Evolutionary conservation across 2,329 filamentous ascomycete species (phyloP).

Genomic region (Madurella fahalii): DNA sequence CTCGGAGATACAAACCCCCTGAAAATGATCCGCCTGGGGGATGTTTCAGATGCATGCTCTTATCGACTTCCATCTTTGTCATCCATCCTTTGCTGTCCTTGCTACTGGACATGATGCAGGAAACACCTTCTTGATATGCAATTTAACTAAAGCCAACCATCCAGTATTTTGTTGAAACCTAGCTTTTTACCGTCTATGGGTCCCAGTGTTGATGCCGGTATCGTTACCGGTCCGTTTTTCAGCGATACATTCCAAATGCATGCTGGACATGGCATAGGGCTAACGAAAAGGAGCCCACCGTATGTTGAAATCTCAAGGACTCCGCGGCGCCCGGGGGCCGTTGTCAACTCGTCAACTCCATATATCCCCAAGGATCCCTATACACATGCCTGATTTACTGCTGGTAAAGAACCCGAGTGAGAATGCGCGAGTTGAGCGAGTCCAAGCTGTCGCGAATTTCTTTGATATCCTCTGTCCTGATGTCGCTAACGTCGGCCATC

Average conservation of each 20-base stretch:
- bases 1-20: neutral
- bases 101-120: no score
- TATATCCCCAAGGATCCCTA: neutral
- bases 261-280: conserved; percentile 7
- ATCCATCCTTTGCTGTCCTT: no score
- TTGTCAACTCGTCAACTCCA: conserved; percentile 3
- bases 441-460: conserved; percentile 81
- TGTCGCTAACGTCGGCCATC: conserved; percentile 94
- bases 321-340: conserved; percentile 6
- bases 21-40: neutral
- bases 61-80: no score
- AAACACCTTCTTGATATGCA: no score
- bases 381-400: neutral
- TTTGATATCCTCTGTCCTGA: conserved; percentile 76
- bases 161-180: conserved; percentile 14
- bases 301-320: conserved; percentile 19
- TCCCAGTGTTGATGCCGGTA: conserved; percentile 2
- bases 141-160: neutral
- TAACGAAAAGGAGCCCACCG: conserved; percentile 5
- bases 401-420: conserved; percentile 39
- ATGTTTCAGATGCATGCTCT: neutral
- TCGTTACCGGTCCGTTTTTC: neutral
- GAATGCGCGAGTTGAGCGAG: conserved; percentile 57
- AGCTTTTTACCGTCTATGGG: neutral
- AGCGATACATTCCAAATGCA: neutral